phyloP scores from a whole-genome alignment of 148 eudicot genomes.

The Spergularia bocconei region DNA sequence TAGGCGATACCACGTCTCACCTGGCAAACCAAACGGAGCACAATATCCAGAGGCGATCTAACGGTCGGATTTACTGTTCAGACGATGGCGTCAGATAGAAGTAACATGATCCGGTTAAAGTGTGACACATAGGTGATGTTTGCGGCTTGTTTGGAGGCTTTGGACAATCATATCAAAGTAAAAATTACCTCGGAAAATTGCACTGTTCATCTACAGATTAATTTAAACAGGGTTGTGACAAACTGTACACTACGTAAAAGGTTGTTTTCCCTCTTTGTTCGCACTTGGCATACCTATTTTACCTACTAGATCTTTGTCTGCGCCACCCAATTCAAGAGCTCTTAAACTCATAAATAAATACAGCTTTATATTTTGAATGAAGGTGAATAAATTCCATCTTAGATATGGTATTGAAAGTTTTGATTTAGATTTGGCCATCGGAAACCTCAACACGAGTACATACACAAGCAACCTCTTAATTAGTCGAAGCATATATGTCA shows the following conservation, averaged over 20 bases:
- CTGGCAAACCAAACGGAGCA: constrained; percentile 8
- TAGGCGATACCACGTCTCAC: too few relatives aligned
- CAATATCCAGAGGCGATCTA: constrained; percentile 4
- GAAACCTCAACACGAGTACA: too few relatives aligned
- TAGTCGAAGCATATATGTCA: not conserved
- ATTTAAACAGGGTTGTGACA: constrained; percentile 12
- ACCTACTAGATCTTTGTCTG: constrained; percentile 20
- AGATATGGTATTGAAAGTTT: not conserved
- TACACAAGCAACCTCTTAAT: too few relatives aligned
- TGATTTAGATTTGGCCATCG: too few relatives aligned
- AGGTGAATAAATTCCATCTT: not conserved
- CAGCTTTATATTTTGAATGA: too few relatives aligned
- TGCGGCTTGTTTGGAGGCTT: constrained; percentile 15
- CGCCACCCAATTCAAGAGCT: not conserved
- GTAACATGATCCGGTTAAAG: not conserved
- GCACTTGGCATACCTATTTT: constrained; percentile 2
- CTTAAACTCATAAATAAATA: not conserved
- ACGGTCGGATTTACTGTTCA: constrained; percentile 17
- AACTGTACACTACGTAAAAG: constrained; percentile 23
- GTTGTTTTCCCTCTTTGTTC: constrained; percentile 3
- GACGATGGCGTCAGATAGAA: constrained; percentile 3
- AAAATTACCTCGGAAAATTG: constrained; percentile 21
- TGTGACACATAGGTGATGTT: constrained; percentile 14
- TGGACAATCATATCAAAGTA: constrained; percentile 18
- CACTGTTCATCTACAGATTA: constrained; percentile 18